Base-by-base conservation (phyloP, 2,329 filamentous ascomycete species). In the Penicillium sp. region DNA sequence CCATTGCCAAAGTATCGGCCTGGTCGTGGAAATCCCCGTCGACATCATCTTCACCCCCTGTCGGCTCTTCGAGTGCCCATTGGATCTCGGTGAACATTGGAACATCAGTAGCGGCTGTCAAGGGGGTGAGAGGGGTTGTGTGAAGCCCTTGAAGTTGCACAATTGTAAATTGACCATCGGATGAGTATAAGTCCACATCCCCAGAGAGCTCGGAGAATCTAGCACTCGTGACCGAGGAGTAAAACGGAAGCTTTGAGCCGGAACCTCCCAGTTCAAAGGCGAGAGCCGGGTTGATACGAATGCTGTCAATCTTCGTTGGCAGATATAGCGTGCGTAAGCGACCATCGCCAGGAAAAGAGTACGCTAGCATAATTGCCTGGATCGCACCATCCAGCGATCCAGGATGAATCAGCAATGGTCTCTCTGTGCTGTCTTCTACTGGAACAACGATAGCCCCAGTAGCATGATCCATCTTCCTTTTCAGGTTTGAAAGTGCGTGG, bases 61-160 rank as follows among this genome's bases (percentile, higher is more conserved):
- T 52, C 21, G 55, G 56, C 11, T 53, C 51, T 65, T 67, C 54
- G 61, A 48, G 19, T 9, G 47, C 60, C 62, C 62, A 67, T 2
- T 47, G 55, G 3, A 64, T 51, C 44, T 65, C 56, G 0, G 63
- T 65, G 29, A 67, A 67, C 52, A 66, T 59, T 1, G 55, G 59
- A 26, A 66, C 46, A 48, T 66, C 65, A 1, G 39, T 61, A 10
- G 43, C 47, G 10, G 59, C 39, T 8, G 63, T 57, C 26, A 60
- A 26, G 19, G 62, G 63, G 10, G 45, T 56, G 5, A 67, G 26
- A 4, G 63, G 62, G 2, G 63, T 66, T 2, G 63, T 63, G 19
- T 64, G 63, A 33, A 66, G 59, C 13, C 65, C 65, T 46, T 65
- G 53, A 11, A 66, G 55, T 45, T 67, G 64, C 14, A 67, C 24